Percentiles rank a stretch among this genome's conserved stretches.
Evolutionary conservation across 148 eudicot genomes (phyloP).

Genomic region (Beta vulgaris): DNA sequence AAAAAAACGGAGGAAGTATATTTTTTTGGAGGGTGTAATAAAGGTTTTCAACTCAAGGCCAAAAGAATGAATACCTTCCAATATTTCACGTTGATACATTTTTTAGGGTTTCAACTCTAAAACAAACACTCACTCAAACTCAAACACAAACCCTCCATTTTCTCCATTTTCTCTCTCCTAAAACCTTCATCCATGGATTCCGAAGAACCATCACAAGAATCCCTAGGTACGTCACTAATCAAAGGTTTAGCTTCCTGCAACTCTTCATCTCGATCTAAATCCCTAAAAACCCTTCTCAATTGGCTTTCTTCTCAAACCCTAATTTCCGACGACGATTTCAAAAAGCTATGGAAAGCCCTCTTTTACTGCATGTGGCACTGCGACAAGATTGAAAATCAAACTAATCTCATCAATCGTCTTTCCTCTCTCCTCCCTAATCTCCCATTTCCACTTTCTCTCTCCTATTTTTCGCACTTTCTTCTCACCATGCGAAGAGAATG

Average conservation of each 20-base stretch:
- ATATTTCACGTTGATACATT: no score
- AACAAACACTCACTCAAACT: background rate
- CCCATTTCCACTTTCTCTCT: constrained; percentile 37
- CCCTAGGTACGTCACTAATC: constrained; percentile 34
- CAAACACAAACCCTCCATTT: background rate
- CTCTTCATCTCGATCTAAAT: constrained; percentile 49
- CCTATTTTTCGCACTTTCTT: constrained; percentile 52
- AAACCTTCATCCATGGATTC: constrained; percentile 30
- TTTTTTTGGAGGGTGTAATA: no score
- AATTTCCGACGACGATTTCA: constrained; percentile 66
- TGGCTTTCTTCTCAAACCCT: constrained; percentile 48
- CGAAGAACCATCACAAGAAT: background rate
- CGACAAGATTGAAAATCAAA: constrained; percentile 63
- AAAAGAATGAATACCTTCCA: no score
- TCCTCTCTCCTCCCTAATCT: constrained; percentile 43
- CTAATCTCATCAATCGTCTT: constrained; percentile 50
- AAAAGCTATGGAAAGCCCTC: constrained; percentile 86
- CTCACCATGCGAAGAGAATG: constrained; percentile 73
- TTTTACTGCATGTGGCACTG: constrained; percentile 90
- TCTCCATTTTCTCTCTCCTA: background rate
- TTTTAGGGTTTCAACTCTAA: background rate
- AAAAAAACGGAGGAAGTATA: no score
- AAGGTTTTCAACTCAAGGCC: no score
- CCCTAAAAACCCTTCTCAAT: constrained; percentile 43
- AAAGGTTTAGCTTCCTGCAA: constrained; percentile 67